phyloP scores from a whole-genome alignment of 1,139 yeast genomes.

The Kodamaea fungicola region DNA sequence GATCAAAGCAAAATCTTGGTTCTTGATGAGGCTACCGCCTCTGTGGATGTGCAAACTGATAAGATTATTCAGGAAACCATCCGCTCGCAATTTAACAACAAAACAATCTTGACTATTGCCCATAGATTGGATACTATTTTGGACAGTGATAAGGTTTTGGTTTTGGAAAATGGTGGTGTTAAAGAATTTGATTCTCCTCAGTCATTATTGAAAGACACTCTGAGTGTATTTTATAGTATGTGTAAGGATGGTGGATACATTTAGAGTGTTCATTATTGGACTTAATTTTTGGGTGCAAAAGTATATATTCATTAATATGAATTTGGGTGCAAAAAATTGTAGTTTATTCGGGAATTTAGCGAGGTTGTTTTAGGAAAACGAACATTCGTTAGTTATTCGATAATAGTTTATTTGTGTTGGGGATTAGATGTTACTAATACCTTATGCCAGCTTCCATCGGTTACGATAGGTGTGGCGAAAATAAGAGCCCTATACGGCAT shows the following conservation, averaged over 20 bases:
- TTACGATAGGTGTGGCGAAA: too few relatives aligned
- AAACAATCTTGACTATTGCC: slow-evolving; percentile 35
- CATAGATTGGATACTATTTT: slow-evolving; percentile 35
- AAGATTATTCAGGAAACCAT: slow-evolving; percentile 32
- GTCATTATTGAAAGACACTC: slow-evolving; percentile 21
- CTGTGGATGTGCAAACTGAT: slow-evolving; percentile 38
- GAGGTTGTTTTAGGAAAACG: too few relatives aligned
- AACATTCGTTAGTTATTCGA: too few relatives aligned
- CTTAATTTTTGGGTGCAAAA: too few relatives aligned
- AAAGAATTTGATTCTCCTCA: slow-evolving; percentile 31
- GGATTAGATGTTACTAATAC: too few relatives aligned
- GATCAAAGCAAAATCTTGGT: slow-evolving; percentile 29
- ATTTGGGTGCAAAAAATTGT: too few relatives aligned
- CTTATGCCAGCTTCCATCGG: too few relatives aligned
- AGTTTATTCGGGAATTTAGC: too few relatives aligned
- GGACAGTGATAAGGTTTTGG: slow-evolving; percentile 33
- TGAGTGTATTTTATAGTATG: slow-evolving; percentile 26
- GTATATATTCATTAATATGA: too few relatives aligned
- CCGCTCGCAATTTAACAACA: slow-evolving; percentile 28
- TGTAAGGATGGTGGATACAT: slow-evolving; percentile 18
- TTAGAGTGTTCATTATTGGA: too few relatives aligned
- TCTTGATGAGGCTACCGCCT: slow-evolving; percentile 38
- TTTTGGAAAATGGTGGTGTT: slow-evolving; percentile 30
- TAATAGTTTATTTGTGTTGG: too few relatives aligned
- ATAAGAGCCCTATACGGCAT: too few relatives aligned